Evolutionary conservation across 257 asterid genomes (phyloP).

Genomic region (Penstemon newberryi): DNA sequence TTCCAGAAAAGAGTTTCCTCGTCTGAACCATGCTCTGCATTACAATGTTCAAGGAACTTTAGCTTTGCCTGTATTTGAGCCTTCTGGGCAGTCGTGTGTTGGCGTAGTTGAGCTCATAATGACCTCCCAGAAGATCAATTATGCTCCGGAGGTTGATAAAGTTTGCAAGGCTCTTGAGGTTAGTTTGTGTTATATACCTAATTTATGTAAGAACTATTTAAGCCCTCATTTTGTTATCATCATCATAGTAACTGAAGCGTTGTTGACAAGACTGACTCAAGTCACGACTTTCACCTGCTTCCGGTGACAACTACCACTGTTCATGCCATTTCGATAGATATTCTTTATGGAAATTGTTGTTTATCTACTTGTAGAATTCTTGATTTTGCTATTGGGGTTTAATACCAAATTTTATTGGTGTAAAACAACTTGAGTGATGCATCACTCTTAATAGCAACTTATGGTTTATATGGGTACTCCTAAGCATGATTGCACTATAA

Average conservation of each 20-base stretch:
- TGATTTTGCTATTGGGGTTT: background rate
- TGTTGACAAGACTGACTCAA: no score
- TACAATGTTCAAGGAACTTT: conserved; percentile 83
- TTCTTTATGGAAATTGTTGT: conserved; percentile 9
- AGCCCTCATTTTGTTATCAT: conserved; percentile 17
- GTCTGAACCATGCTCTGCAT: conserved; percentile 77
- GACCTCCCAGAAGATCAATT: conserved; percentile 89
- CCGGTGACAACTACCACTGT: no score
- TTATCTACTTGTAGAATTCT: background rate
- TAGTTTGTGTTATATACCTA: conserved; percentile 35
- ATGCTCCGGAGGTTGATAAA: conserved; percentile 94
- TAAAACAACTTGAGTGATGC: conserved; percentile 19
- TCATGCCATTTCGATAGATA: background rate
- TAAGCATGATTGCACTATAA: conserved; percentile 7
- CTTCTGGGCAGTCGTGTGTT: conserved; percentile 78
- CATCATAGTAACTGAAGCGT: background rate
- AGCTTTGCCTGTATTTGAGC: conserved; percentile 93
- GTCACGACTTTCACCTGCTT: no score
- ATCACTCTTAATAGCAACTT: background rate
- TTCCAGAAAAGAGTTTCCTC: conserved; percentile 79
- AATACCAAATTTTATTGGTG: background rate
- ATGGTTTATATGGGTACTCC: background rate
- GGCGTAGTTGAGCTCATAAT: conserved; percentile 92
- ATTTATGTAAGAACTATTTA: conserved; percentile 9
- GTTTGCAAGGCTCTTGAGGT: conserved; percentile 99